Conservation (phyloP, 2,329 filamentous ascomycete species). For the Beauveria caledonica region DNA sequence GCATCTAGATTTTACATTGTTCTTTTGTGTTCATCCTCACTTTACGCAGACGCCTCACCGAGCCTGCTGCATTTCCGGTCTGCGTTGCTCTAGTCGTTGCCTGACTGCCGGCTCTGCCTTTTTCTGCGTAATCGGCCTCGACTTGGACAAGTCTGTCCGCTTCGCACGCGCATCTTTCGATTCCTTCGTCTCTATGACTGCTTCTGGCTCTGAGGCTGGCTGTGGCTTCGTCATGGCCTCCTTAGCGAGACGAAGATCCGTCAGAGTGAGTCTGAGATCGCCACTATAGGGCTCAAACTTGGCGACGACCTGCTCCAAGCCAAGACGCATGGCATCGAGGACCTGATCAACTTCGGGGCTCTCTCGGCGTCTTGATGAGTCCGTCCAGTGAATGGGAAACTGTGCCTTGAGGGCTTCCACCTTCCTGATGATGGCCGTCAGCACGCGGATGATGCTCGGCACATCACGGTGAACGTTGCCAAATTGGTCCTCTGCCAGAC, state of each 20-base stretch:
- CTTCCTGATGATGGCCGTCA: slow-evolving; percentile 60
- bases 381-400: slow-evolving; percentile 69
- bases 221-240: slow-evolving; percentile 43
- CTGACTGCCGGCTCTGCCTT: slow-evolving; percentile 15
- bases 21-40: neutral
- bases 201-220: slow-evolving; percentile 16
- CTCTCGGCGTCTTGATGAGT: slow-evolving; percentile 50
- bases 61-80: slow-evolving; percentile 18
- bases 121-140: slow-evolving; percentile 21
- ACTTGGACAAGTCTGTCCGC: slow-evolving; percentile 25
- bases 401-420: slow-evolving; percentile 58
- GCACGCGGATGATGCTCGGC: slow-evolving; percentile 61
- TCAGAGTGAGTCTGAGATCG: slow-evolving; percentile 59
- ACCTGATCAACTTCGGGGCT: slow-evolving; percentile 64
- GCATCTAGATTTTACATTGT: neutral
- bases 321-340: slow-evolving; percentile 53
- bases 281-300: slow-evolving; percentile 68
- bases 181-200: slow-evolving; percentile 17
- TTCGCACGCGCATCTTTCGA: slow-evolving; percentile 7
- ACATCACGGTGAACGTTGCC: slow-evolving; percentile 83
- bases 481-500: slow-evolving; percentile 71
- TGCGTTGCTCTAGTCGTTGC: slow-evolving; percentile 5
- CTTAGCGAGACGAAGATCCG: slow-evolving; percentile 66
- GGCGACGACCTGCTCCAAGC: slow-evolving; percentile 56
- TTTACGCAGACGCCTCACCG: slow-evolving; percentile 14